These are phyloP conservation scores for Auricularia cornea DNA, from an alignment of 768 basidiomycete genomes.

Conservation along the genomic window DNA sequence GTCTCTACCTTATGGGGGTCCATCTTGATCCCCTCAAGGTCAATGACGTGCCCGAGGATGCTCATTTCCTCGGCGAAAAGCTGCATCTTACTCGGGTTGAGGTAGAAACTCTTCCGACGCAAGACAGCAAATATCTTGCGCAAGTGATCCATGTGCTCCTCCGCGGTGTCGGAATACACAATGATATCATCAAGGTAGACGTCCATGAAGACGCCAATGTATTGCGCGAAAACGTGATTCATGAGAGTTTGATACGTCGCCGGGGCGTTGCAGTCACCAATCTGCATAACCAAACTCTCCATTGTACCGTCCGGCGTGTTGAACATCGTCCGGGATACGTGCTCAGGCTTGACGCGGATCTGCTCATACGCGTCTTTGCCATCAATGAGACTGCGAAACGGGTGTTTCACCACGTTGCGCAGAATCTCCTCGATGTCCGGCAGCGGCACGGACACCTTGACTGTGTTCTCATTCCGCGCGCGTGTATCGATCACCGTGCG, in stretches of 20 bases:
- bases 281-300: constrained; percentile 15
- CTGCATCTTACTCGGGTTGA: constrained; percentile 7
- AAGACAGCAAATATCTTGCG: constrained; percentile 8
- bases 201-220: constrained; percentile 15
- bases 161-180: constrained; percentile 22
- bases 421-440: constrained; percentile 3
- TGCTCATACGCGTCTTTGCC: constrained; percentile 14
- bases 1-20: constrained; percentile 16
- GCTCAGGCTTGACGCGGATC: constrained; percentile 7
- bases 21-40: no score
- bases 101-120: constrained; percentile 7
- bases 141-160: constrained; percentile 23
- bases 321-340: constrained; percentile 13
- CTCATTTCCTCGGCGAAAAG: constrained; percentile 9
- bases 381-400: constrained; percentile 8
- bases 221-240: constrained; percentile 12
- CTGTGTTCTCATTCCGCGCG: constrained; percentile 5
- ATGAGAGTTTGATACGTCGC: constrained; percentile 12
- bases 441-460: constrained; percentile 2
- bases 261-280: constrained; percentile 14
- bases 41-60: constrained; percentile 30
- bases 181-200: constrained; percentile 15
- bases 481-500: constrained; percentile 3
- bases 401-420: constrained; percentile 1
- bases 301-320: constrained; percentile 12